These are phyloP conservation scores for Maudiozyma barnettii DNA, from an alignment of 805 yeast species.

Conservation along the genomic window DNA sequence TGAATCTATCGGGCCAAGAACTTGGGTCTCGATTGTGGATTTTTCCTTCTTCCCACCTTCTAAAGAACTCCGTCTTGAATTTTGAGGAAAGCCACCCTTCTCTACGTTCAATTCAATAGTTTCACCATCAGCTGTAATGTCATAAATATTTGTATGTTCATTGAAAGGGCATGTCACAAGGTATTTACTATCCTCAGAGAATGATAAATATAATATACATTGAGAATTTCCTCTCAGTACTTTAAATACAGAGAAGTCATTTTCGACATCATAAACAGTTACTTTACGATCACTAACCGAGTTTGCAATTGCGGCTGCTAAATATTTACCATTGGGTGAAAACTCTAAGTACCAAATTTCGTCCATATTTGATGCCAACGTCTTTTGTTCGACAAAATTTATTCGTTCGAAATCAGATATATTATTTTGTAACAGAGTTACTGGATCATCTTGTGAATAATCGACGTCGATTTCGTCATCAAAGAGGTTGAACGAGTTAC, in stretches of 20 bases:
- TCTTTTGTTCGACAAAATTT: conserved; percentile 13
- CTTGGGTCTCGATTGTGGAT: conserved; percentile 10
- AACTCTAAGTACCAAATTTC: conserved; percentile 83
- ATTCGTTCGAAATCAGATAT: conserved; percentile 5
- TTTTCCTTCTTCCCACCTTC: background rate
- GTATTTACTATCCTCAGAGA: conserved; percentile 65
- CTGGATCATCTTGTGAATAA: conserved; percentile 13
- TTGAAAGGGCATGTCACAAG: conserved; percentile 68
- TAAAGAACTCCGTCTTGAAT: background rate
- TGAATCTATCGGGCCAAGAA: conserved; percentile 25
- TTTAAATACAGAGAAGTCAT: conserved; percentile 33
- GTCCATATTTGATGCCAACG: conserved; percentile 40
- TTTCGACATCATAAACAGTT: conserved; percentile 53
- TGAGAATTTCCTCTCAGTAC: conserved; percentile 39
- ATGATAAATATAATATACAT: conserved; percentile 55
- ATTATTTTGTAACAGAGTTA: conserved; percentile 11
- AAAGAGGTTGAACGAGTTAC: conserved; percentile 28
- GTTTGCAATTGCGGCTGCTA: conserved; percentile 70
- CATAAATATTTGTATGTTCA: conserved; percentile 62
- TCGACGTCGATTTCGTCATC: conserved; percentile 8
- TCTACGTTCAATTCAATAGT: conserved; percentile 8
- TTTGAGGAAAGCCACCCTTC: too few relatives aligned
- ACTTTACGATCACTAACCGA: conserved; percentile 38
- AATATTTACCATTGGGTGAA: conserved; percentile 62
- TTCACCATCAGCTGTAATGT: conserved; percentile 34